Conservation (phyloP, 768 basidiomycete genomes). For the Zangia roseola region DNA sequence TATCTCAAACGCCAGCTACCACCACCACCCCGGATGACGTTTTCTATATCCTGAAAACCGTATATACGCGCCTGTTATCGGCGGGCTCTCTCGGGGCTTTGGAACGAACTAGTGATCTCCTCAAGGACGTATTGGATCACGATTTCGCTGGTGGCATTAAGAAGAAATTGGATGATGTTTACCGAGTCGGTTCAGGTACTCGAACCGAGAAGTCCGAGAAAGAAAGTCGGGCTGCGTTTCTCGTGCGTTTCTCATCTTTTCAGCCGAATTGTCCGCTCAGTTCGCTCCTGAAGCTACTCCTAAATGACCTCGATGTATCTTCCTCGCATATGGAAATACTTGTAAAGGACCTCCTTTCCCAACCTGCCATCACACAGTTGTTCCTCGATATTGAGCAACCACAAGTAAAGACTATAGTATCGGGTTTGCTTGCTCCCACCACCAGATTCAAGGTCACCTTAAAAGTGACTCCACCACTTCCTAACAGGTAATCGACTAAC, state of each 20-base stretch:
- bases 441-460: constrained; percentile 69
- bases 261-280: background rate
- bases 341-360: constrained; percentile 58
- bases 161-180: constrained; percentile 86
- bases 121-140: constrained; percentile 75
- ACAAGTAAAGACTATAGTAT: constrained; percentile 46
- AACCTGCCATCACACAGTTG: constrained; percentile 58
- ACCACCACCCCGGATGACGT: constrained; percentile 90
- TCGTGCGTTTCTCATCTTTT: constrained; percentile 52
- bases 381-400: constrained; percentile 61
- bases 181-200: constrained; percentile 51
- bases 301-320: constrained; percentile 95
- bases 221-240: constrained; percentile 77
- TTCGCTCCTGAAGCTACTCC: constrained; percentile 54
- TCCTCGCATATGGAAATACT: constrained; percentile 86
- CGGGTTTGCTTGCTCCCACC: constrained; percentile 51
- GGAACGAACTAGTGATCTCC: constrained; percentile 54
- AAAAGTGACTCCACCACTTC: constrained; percentile 48
- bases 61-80: constrained; percentile 73
- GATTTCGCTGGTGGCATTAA: constrained; percentile 82
- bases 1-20: constrained; percentile 55
- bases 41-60: constrained; percentile 91
- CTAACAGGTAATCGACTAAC: constrained; percentile 4
- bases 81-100: constrained; percentile 67
- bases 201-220: constrained; percentile 76